These are phyloP conservation scores for Oidiodendron maius DNA, from an alignment of 495 filamentous ascomycete species.

Conservation along the genomic window DNA sequence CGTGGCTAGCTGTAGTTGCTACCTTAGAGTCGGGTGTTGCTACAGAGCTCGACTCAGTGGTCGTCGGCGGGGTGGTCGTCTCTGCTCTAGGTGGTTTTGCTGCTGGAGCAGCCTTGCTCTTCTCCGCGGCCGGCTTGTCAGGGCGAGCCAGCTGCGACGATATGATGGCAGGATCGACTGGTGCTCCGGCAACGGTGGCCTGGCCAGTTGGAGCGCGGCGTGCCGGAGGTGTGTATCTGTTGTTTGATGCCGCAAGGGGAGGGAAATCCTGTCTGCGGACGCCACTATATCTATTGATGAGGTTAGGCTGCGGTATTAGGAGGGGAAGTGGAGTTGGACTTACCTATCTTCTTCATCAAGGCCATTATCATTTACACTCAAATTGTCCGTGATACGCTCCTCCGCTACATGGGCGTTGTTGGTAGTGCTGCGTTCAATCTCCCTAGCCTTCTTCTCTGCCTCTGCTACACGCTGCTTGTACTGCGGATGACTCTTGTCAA, in stretches of 20 bases:
- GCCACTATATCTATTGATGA: conserved; percentile 93
- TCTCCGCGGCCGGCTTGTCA: conserved; percentile 42
- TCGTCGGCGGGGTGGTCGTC: conserved; percentile 23
- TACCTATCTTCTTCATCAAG: conserved; percentile 90
- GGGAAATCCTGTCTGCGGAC: conserved; percentile 74
- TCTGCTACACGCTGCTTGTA: conserved; percentile 71
- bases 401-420: conserved; percentile 80
- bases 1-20: conserved; percentile 30
- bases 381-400: conserved; percentile 68
- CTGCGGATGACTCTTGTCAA: conserved; percentile 73
- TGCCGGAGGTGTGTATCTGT: conserved; percentile 87
- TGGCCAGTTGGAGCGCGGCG: conserved; percentile 70
- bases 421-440: conserved; percentile 70
- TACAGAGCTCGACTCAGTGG: conserved; percentile 23
- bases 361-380: conserved; percentile 49
- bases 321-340: conserved; percentile 23
- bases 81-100: conserved; percentile 24
- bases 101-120: conserved; percentile 24
- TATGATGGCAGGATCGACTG: conserved; percentile 78
- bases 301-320: conserved; percentile 30
- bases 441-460: conserved; percentile 78
- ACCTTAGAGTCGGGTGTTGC: conserved; percentile 27
- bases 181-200: conserved; percentile 64
- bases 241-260: conserved; percentile 47
- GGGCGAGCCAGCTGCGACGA: conserved; percentile 60